Conservation (phyloP, 2,329 filamentous ascomycete genomes). For the Exserohilum rostratum region DNA sequence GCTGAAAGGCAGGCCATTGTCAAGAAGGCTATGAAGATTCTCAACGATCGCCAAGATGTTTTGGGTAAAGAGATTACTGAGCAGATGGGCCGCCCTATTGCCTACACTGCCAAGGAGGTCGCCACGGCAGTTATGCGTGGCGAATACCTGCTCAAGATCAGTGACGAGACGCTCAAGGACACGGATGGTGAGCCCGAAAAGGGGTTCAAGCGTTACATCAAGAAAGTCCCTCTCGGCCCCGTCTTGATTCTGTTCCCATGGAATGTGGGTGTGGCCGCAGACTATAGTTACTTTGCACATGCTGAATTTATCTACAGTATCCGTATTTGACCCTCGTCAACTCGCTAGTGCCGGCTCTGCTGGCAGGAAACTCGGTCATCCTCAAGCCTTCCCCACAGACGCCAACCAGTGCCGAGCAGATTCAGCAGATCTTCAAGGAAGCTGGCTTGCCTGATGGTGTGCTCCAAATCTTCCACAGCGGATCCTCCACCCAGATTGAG, state of each 20-base stretch:
- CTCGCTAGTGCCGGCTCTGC: conserved; percentile 86
- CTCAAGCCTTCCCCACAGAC: conserved; percentile 95
- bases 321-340: conserved; percentile 94
- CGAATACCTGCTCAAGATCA: conserved; percentile 85
- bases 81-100: conserved; percentile 94
- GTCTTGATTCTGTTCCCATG: conserved; percentile 91
- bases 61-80: conserved; percentile 84
- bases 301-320: conserved; percentile 65
- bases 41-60: conserved; percentile 75
- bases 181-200: conserved; percentile 82
- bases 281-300: conserved; percentile 10
- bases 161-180: conserved; percentile 76
- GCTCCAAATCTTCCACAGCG: conserved; percentile 90
- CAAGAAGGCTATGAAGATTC: conserved; percentile 74
- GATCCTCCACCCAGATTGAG: conserved; percentile 77
- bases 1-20: conserved; percentile 80
- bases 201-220: conserved; percentile 89
- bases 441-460: conserved; percentile 84
- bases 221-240: conserved; percentile 85
- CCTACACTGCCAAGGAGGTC: conserved; percentile 83
- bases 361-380: conserved; percentile 89
- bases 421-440: conserved; percentile 75
- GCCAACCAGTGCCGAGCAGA: conserved; percentile 86
- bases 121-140: conserved; percentile 83
- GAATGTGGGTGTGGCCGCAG: conserved; percentile 72